Base-by-base conservation (phyloP, 202 grass and related monocot species). In the Panicum virgatum region DNA sequence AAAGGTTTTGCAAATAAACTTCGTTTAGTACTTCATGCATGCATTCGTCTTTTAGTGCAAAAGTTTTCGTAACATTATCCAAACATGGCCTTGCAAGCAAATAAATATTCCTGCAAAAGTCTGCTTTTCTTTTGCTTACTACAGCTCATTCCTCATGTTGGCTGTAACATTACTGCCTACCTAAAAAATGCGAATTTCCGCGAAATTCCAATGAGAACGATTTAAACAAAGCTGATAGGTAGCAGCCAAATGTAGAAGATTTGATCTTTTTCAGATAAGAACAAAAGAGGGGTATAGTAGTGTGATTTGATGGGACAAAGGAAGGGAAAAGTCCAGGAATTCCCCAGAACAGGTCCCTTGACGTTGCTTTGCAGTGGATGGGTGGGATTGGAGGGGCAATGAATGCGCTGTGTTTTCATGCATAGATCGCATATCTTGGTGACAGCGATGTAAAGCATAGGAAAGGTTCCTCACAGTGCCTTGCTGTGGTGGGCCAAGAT, bases 391-490 rank as follows among this genome's bases (percentile, higher is more conserved):
- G 58, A 54, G 73, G 66, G 69, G 47, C 78, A 59, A 83, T 83
- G 80, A 83, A 86, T 57, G 79, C 61, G 63, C 32, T 46, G 83
- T 62, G 88, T 86, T 86, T 90, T 90, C 88, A 86, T 83, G 80
- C 62, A 39, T 86, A 90, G 88, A 86, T 90, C 62, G 61, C 84
- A 83, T 86, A 86, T 90, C 88, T 86, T 62, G 69, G 61, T 34
- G 88, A 90, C 37, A 80, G 61, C 18, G 88, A 90, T 67, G 84
- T 74, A 80, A 80, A 79, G 69, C 62, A 57, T 40, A 68, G 47
- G 75, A 70, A 70, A 45, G 70, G 83, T 86, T 62, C 61, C 83
- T 86, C 66, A 73, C 73, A 44, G 29, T 78, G 78, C 22, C 48
- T 66, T 66, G 83, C 72, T 44, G 73, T 86, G 73, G 72, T 86